Conservation (phyloP, 257 asterid genomes). For the Plantago major region DNA sequence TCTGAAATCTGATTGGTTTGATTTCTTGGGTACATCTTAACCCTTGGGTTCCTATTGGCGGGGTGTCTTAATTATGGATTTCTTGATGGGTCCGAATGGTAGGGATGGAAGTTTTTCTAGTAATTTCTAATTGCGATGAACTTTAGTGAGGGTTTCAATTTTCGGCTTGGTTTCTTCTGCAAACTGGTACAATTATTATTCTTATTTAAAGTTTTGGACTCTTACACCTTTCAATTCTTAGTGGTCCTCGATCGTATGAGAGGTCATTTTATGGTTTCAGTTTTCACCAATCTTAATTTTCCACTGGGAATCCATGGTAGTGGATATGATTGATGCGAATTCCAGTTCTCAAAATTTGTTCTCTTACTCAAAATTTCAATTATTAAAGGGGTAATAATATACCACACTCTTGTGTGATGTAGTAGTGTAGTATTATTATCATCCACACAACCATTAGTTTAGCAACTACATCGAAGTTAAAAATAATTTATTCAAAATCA, state of each 20-base stretch:
- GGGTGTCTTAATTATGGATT: conserved; percentile 36
- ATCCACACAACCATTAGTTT: too few relatives aligned
- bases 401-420: too few relatives aligned
- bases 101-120: conserved; percentile 9
- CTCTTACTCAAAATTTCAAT: too few relatives aligned
- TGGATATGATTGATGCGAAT: conserved; percentile 19
- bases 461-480: too few relatives aligned
- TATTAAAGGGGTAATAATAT: too few relatives aligned
- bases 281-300: conserved; percentile 14
- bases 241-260: conserved; percentile 45
- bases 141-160: background rate
- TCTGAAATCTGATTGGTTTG: conserved; percentile 44
- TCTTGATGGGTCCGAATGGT: conserved; percentile 27
- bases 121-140: conserved; percentile 21
- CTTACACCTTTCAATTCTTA: background rate
- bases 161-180: conserved; percentile 22
- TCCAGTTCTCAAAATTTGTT: too few relatives aligned
- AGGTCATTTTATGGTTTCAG: conserved; percentile 6
- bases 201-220: conserved; percentile 12
- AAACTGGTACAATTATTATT: conserved; percentile 36
- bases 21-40: conserved; percentile 31
- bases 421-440: too few relatives aligned
- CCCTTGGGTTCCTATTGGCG: conserved; percentile 43
- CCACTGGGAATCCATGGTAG: conserved; percentile 26
- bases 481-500: too few relatives aligned